Conservation (phyloP, 345 rosid genomes). For the Cardamine resedifolia region DNA sequence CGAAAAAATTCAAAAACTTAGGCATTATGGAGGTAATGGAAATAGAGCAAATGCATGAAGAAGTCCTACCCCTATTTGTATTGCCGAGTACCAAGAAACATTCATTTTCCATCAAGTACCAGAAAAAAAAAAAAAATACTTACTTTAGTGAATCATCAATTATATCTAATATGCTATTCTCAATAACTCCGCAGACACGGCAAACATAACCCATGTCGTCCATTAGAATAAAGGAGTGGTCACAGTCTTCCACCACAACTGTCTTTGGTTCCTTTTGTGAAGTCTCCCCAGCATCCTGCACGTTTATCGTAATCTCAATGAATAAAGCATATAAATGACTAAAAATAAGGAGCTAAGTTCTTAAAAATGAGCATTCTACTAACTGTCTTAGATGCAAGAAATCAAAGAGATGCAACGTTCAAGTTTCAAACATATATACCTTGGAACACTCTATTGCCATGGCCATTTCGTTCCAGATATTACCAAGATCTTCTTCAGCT, state of each 20-base stretch:
- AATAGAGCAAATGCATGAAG: background rate
- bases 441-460: too few species aligned
- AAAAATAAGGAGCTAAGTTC: background rate
- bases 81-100: slow-evolving; percentile 4
- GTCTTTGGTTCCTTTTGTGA: slow-evolving; percentile 43
- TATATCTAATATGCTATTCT: slow-evolving; percentile 69
- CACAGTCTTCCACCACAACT: slow-evolving; percentile 65
- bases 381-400: too few species aligned
- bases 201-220: slow-evolving; percentile 97
- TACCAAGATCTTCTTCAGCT: background rate
- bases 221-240: slow-evolving; percentile 73
- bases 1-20: background rate
- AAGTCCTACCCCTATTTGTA: background rate
- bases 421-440: too few species aligned
- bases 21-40: background rate
- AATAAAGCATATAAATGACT: slow-evolving; percentile 2
- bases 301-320: slow-evolving; percentile 10
- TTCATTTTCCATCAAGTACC: background rate
- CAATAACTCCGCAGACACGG: slow-evolving; percentile 79
- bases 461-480: too few species aligned
- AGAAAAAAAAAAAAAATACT: background rate
- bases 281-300: slow-evolving; percentile 55
- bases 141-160: slow-evolving; percentile 80
- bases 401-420: too few species aligned
- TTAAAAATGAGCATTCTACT: background rate